phyloP scores from a whole-genome alignment of 305 asterid species.

The Euphrasia arctica region DNA sequence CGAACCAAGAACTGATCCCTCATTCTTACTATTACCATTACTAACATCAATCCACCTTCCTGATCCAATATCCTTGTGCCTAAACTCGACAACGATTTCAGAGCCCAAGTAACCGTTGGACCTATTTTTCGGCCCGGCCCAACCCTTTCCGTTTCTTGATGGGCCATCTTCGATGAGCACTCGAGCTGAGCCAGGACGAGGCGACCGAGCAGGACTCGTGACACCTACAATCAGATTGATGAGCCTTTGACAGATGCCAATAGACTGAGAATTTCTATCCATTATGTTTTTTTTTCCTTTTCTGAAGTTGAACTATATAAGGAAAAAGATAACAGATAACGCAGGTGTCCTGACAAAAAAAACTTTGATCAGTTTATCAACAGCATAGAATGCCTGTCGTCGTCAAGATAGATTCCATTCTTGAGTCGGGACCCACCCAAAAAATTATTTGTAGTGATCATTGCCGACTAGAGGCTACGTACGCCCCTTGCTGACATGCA shows the following conservation, averaged over 20 bases:
- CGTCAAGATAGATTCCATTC: conserved; percentile 35
- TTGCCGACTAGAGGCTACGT: conserved; percentile 28
- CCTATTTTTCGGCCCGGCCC: conserved; percentile 1
- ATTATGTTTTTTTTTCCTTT: conserved; percentile 7
- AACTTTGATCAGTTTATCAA: conserved; percentile 20
- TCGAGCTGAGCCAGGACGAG: not conserved
- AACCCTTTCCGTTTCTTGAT: conserved; percentile 6
- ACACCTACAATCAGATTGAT: conserved; percentile 34
- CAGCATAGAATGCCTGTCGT: conserved; percentile 17
- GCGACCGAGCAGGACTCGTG: conserved; percentile 15
- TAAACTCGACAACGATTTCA: conserved; percentile 37
- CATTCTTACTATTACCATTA: not conserved
- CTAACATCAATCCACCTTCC: conserved; percentile 15
- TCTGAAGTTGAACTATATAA: not conserved
- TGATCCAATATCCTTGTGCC: not conserved
- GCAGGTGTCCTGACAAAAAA: not conserved
- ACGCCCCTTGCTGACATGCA: conserved; percentile 4
- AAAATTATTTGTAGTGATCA: not conserved
- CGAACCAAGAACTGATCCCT: not conserved
- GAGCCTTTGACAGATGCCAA: conserved; percentile 40
- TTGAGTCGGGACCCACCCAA: conserved; percentile 12
- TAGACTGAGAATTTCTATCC: conserved; percentile 32
- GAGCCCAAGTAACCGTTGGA: conserved; percentile 21
- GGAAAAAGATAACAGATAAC: not conserved
- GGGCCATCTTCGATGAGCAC: conserved; percentile 7